phyloP scores from a whole-genome alignment of 345 rosid genomes.

The Turritis glabra region DNA sequence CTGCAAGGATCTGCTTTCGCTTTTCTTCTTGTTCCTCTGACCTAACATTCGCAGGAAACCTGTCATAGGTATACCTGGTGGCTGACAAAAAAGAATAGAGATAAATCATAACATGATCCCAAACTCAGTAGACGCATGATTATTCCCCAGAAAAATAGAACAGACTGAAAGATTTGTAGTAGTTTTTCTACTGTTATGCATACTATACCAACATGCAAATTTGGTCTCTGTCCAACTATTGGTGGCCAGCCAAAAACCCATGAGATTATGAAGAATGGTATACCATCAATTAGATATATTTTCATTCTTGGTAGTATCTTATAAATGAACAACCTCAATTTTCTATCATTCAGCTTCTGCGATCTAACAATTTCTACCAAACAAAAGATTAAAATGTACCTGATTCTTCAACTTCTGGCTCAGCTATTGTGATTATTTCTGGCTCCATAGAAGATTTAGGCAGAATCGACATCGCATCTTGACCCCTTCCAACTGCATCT shows the following conservation, averaged over 20 bases:
- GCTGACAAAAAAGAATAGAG: slow-evolving; percentile 50
- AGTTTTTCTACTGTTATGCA: slow-evolving; percentile 8
- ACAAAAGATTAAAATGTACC: slow-evolving; percentile 46
- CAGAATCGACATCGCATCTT: slow-evolving; percentile 77
- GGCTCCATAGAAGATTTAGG: slow-evolving; percentile 67
- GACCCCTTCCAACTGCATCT: slow-evolving; percentile 97
- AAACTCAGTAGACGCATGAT: not conserved
- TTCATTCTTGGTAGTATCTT: slow-evolving; percentile 13
- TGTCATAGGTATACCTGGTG: slow-evolving; percentile 86
- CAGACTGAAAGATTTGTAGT: slow-evolving; percentile 7
- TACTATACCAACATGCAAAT: slow-evolving; percentile 9
- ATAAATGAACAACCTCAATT: slow-evolving; percentile 4
- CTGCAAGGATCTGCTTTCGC: slow-evolving; percentile 90
- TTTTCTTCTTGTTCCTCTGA: slow-evolving; percentile 95
- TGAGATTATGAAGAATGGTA: slow-evolving; percentile 9
- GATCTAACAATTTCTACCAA: slow-evolving; percentile 22
- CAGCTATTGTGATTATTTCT: slow-evolving; percentile 90
- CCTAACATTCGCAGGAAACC: slow-evolving; percentile 86
- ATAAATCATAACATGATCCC: slow-evolving; percentile 25
- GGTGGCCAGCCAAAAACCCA: slow-evolving; percentile 21
- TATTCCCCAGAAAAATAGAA: slow-evolving; percentile 3
- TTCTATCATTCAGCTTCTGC: slow-evolving; percentile 9
- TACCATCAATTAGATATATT: slow-evolving; percentile 3
- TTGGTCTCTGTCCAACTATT: slow-evolving; percentile 21
- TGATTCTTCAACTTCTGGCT: slow-evolving; percentile 68